Evolutionary conservation across 129 eudicot genomes (phyloP).

Genomic region (Artemisia argyi): DNA sequence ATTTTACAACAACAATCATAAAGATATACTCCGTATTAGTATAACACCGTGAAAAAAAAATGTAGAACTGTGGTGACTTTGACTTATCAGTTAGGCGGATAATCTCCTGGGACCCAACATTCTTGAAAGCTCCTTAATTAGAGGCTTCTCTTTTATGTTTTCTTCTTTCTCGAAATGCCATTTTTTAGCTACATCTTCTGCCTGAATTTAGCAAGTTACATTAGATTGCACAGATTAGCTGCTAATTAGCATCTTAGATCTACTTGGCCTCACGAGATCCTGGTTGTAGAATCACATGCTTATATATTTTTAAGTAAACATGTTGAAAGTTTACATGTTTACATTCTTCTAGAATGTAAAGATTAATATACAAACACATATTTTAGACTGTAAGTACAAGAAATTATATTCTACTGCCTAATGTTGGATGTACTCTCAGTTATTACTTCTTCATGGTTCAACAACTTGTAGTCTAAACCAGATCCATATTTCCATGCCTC

Average conservation of each 20-base stretch:
- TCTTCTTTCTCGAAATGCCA: slow-evolving; percentile 65
- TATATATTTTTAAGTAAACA: background rate
- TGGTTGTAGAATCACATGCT: too few relatives aligned
- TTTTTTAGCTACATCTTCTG: slow-evolving; percentile 59
- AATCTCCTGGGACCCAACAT: slow-evolving; percentile 41
- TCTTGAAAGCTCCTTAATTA: slow-evolving; percentile 22
- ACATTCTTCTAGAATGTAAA: too few relatives aligned
- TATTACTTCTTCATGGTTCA: too few relatives aligned
- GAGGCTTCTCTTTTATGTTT: slow-evolving; percentile 56
- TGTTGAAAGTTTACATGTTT: too few relatives aligned
- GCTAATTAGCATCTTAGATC: background rate
- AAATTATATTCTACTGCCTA: too few relatives aligned
- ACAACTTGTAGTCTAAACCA: too few relatives aligned
- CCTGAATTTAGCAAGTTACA: slow-evolving; percentile 38
- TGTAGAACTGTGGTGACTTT: background rate
- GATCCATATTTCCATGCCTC: too few relatives aligned
- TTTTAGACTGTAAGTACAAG: too few relatives aligned
- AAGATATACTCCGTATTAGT: background rate
- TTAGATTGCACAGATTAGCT: slow-evolving; percentile 6
- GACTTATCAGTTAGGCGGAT: slow-evolving; percentile 28
- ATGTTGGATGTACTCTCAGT: too few relatives aligned
- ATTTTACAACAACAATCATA: slow-evolving; percentile 5
- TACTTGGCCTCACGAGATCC: too few relatives aligned
- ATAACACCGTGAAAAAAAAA: slow-evolving; percentile 4
- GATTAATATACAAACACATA: too few relatives aligned